A percentile compares a stretch with the other conserved stretches of the same genome.
phyloP scores from a whole-genome alignment of 805 yeast genomes.

The Nakazawaea ambrosiae region DNA sequence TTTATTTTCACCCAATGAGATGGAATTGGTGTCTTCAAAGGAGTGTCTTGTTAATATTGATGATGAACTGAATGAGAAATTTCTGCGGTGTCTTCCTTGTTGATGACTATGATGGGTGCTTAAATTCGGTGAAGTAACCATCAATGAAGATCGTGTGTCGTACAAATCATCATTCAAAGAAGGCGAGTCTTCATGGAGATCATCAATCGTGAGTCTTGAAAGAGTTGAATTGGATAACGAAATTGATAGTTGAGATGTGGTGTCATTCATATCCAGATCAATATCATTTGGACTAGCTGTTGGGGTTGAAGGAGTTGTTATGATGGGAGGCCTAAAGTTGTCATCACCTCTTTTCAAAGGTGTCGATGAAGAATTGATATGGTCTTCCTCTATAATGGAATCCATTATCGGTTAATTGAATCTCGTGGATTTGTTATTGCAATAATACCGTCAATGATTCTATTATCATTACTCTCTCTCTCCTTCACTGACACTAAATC shows the following conservation, averaged over 20 bases:
- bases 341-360: not conserved
- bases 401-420: too few species aligned
- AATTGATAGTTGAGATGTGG: constrained; percentile 3
- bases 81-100: constrained; percentile 3
- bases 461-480: too few species aligned
- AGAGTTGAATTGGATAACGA: constrained; percentile 5
- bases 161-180: constrained; percentile 11
- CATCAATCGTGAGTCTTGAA: constrained; percentile 5
- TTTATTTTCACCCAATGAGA: constrained; percentile 31
- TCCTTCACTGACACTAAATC: too few species aligned
- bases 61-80: constrained; percentile 9
- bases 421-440: too few species aligned
- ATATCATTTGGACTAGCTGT: too few species aligned
- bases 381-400: constrained; percentile 1
- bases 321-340: too few species aligned
- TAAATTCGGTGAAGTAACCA: not conserved
- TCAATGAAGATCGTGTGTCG: constrained; percentile 7
- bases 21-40: constrained; percentile 27
- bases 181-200: constrained; percentile 4
- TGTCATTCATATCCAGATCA: not conserved
- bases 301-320: too few species aligned
- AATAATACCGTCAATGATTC: too few species aligned
- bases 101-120: not conserved
- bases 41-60: constrained; percentile 23
- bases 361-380: not conserved